A percentile compares a stretch with the other conserved stretches of the same genome.
phyloP scores from a whole-genome alignment of 1,284 basidiomycete genomes.

The Quambalaria eucalypti region DNA sequence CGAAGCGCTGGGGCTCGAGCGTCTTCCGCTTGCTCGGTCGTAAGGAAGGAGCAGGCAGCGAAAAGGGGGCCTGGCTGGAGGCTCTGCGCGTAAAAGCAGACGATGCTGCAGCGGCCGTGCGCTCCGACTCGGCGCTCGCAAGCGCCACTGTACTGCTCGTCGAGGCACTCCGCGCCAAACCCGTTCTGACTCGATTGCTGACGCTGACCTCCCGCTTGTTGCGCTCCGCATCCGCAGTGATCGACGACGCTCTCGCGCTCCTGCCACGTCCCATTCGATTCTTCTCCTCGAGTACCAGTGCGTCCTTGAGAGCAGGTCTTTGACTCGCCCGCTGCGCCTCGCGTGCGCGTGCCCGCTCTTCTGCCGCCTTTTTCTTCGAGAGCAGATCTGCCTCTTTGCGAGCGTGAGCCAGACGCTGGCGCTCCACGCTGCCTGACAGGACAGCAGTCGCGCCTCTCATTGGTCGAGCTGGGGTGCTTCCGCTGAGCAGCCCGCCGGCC shows the following conservation, averaged over 20 bases:
- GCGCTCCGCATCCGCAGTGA: neutral
- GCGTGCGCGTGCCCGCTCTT: neutral
- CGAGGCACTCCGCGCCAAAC: neutral
- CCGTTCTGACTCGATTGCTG: neutral
- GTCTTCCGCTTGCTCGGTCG: slow-evolving; percentile 1
- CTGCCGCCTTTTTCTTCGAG: neutral
- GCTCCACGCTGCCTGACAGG: neutral
- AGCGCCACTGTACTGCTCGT: neutral
- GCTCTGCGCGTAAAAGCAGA: too few relatives aligned
- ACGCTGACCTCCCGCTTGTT: slow-evolving; percentile 1
- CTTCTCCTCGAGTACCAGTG: neutral
- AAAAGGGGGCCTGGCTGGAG: too few relatives aligned
- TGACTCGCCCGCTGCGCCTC: neutral
- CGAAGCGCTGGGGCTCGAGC: neutral
- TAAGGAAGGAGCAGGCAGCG: too few relatives aligned
- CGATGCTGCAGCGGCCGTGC: too few relatives aligned
- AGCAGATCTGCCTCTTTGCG: neutral
- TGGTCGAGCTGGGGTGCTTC: neutral
- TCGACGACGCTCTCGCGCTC: neutral
- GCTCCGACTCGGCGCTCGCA: too few relatives aligned
- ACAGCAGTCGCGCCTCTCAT: neutral
- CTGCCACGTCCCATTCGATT: too few relatives aligned
- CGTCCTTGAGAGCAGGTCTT: neutral
- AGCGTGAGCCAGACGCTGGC: neutral
- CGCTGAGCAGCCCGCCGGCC: neutral